phyloP scores from a whole-genome alignment of 257 asterid genomes.

The Penstemon davidsonii region DNA sequence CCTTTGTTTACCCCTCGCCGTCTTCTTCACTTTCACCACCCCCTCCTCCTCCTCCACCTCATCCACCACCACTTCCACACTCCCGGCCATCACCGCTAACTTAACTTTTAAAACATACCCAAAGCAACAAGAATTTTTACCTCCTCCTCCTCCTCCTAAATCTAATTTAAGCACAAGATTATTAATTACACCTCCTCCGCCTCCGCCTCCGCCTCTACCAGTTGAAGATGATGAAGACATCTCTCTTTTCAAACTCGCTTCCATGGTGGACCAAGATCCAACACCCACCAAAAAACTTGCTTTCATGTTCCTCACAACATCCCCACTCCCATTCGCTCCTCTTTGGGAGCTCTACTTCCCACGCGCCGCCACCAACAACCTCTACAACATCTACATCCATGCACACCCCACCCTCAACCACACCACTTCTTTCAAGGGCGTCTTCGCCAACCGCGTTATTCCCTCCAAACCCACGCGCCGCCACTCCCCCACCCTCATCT shows the following conservation, averaged over 20 bases:
- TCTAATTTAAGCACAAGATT: background rate
- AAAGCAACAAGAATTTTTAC: background rate
- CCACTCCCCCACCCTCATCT: slow-evolving; percentile 52
- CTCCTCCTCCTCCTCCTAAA: no score
- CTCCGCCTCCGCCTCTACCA: background rate
- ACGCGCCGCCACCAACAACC: slow-evolving; percentile 34
- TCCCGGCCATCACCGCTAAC: slow-evolving; percentile 4
- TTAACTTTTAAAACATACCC: background rate
- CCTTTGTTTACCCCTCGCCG: slow-evolving; percentile 77
- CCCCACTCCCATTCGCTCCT: slow-evolving; percentile 68
- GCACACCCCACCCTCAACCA: slow-evolving; percentile 52
- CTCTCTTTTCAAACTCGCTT: slow-evolving; percentile 39
- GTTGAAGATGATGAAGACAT: slow-evolving; percentile 36
- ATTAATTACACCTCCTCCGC: slow-evolving; percentile 12
- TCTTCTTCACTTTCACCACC: slow-evolving; percentile 56
- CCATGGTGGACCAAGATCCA: slow-evolving; percentile 47
- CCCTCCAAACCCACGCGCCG: slow-evolving; percentile 71
- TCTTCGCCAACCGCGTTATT: slow-evolving; percentile 46
- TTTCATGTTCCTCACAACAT: slow-evolving; percentile 68
- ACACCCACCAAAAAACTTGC: slow-evolving; percentile 57
- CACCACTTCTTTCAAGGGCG: slow-evolving; percentile 50
- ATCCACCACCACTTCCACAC: slow-evolving; percentile 31
- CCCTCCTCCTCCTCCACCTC: slow-evolving; percentile 36
- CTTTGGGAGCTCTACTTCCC: slow-evolving; percentile 72
- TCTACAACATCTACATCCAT: slow-evolving; percentile 66